Percentiles rank a stretch among this genome's conserved stretches.
These are phyloP conservation scores for Hamamelis virginiana DNA, from an alignment of 164 flowering plant species.

Conservation along the genomic window DNA sequence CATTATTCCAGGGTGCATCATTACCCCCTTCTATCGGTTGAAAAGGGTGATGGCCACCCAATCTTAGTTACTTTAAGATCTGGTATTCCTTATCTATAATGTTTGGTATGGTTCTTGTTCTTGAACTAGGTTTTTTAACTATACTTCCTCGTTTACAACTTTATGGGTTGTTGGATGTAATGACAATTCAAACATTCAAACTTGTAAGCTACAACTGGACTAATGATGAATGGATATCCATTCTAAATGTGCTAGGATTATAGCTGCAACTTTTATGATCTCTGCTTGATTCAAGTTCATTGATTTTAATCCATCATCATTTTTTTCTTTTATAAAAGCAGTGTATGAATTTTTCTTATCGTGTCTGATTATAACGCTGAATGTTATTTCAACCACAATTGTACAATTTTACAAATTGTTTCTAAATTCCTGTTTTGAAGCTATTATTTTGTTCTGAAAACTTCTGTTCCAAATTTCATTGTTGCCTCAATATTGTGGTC, in stretches of 20 bases:
- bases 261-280: background rate
- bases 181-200: background rate
- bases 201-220: too few relatives aligned
- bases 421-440: background rate
- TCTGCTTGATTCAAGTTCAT: background rate
- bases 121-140: background rate
- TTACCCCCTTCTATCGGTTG: conserved; percentile 15
- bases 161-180: background rate
- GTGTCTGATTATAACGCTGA: background rate
- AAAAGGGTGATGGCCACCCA: conserved; percentile 17
- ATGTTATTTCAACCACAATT: background rate
- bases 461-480: background rate
- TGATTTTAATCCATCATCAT: background rate
- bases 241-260: background rate
- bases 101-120: background rate
- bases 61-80: background rate
- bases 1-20: conserved; percentile 11
- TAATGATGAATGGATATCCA: background rate
- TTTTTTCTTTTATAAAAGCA: background rate
- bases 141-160: background rate
- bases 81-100: background rate
- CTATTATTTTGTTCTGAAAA: background rate
- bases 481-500: too few relatives aligned
- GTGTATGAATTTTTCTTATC: background rate
- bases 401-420: background rate